These are phyloP conservation scores for Coemansia sp. DNA, from an alignment of 192 early-diverging fungal species.

Conservation along the genomic window DNA sequence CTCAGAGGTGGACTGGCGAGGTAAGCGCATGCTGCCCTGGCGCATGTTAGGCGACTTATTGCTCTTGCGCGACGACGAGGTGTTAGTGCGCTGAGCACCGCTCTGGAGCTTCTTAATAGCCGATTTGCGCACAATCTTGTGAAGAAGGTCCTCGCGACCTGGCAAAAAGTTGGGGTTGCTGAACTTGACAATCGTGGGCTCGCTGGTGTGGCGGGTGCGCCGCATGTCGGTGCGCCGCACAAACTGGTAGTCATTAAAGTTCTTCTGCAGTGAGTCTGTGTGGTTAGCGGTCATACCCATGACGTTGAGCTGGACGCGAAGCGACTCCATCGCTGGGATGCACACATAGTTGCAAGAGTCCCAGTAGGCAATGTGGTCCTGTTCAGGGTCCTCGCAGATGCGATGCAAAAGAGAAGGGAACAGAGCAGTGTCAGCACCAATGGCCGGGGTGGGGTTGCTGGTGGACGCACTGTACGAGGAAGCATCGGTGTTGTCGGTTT, in stretches of 20 bases:
- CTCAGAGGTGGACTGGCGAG: constrained; percentile 27
- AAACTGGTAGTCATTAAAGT: constrained; percentile 52
- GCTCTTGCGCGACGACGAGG: constrained; percentile 19
- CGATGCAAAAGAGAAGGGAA: constrained; percentile 47
- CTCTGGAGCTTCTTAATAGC: constrained; percentile 37
- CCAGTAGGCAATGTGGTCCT: constrained; percentile 33
- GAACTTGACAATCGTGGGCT: constrained; percentile 41
- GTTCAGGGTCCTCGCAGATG: constrained; percentile 17
- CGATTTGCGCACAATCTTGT: constrained; percentile 41
- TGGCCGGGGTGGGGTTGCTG: constrained; percentile 6
- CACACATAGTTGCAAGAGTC: constrained; percentile 34
- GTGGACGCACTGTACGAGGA: constrained; percentile 25
- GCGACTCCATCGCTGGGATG: constrained; percentile 39
- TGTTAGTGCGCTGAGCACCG: constrained; percentile 7
- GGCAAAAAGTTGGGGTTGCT: constrained; percentile 41
- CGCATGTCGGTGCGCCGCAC: constrained; percentile 46
- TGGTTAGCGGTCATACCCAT: constrained; percentile 50
- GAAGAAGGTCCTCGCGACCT: constrained; percentile 28
- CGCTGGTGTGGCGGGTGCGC: constrained; percentile 44
- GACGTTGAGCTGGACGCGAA: constrained; percentile 35
- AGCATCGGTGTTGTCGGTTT: constrained; percentile 21
- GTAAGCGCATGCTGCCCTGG: constrained; percentile 14
- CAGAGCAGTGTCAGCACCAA: constrained; percentile 20
- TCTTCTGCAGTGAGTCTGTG: constrained; percentile 48
- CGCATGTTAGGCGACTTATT: constrained; percentile 20